Base-by-base conservation (phyloP, 2,329 filamentous ascomycete genomes). In the Trematosphaeria pertusa region DNA sequence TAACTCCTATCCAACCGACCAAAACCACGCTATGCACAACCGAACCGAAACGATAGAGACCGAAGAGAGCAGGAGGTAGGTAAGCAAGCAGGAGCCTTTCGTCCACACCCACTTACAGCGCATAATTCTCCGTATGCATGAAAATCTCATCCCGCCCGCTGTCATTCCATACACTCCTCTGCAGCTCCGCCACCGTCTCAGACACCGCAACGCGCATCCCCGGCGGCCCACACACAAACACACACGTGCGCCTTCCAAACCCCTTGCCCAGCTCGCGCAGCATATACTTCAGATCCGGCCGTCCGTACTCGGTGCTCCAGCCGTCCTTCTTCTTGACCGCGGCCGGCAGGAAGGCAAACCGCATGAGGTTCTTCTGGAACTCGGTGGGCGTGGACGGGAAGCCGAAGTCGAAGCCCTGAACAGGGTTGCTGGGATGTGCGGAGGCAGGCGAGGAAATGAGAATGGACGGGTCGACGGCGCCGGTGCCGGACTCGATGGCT, bases 101-200 rank as follows among this genome's bases (percentile, higher is more conserved):
- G n/a, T n/a, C n/a, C n/a, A n/a, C n/a, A n/a, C 21, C 3, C 15
- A 36, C 41, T 80, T 72, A 96, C 52, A 96, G 78, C 40, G 91
- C 89, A 75, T 96, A 97, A 71, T 97, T 97, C 78, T 97, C 93
- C 3, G 92, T 89, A 76, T 97, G 93, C 70, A 97, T 73, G 70
- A 92, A 97, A 43, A 97, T 88, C 80, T 97, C 93, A 67, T 97
- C 92, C 36, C 88, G 82, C 60, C 82, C 81, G 24, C 86, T 83
- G 59, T 91, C 87, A 5, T 82, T 85, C 87, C 90, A 91, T 38
- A 97, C 91, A 71, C 87, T 84, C 19, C 83, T 83, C 78, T 97
- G 93, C 62, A 97, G 75, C 47, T 82, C 77, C 2, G 93, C 93
- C 18, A 96, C 90, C 0, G 89, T 88, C 57, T 85, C 89, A n/a